A percentile compares a stretch with the other conserved stretches of the same genome.
phyloP scores from a whole-genome alignment of 495 filamentous ascomycete genomes.

The Podospora fimiseda region DNA sequence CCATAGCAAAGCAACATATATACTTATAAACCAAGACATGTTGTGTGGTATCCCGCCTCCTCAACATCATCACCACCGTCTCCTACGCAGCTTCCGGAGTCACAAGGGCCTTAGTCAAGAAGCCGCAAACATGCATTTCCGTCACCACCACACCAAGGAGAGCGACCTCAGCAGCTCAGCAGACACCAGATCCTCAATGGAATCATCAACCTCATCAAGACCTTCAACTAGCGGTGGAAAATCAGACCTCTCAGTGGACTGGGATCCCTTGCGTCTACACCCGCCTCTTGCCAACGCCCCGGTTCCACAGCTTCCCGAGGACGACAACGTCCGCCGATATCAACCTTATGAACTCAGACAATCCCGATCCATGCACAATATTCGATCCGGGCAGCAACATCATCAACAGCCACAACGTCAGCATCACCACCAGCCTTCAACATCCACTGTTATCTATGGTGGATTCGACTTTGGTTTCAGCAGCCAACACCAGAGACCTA shows the following conservation, averaged over 20 bases:
- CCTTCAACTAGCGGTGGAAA: constrained; percentile 20
- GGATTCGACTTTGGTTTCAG: constrained; percentile 34
- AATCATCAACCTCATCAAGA: constrained; percentile 13
- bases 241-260: constrained; percentile 24
- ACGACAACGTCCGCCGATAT: constrained; percentile 8
- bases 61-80: constrained; percentile 13
- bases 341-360: constrained; percentile 19
- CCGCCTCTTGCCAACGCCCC: constrained; percentile 17
- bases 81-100: constrained; percentile 30
- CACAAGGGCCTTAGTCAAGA: constrained; percentile 18
- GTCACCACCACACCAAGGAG: constrained; percentile 13
- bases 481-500: not conserved
- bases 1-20: not conserved
- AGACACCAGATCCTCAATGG: constrained; percentile 21
- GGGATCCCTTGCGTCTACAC: constrained; percentile 31
- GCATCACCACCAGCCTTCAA: constrained; percentile 4
- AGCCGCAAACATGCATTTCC: constrained; percentile 12
- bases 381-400: constrained; percentile 5
- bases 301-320: constrained; percentile 9
- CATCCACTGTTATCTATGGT: constrained; percentile 26
- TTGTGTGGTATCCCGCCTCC: constrained; percentile 18
- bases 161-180: constrained; percentile 25
- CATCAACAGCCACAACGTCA: not conserved
- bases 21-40: constrained; percentile 10
- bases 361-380: constrained; percentile 15